Evolutionary conservation across 768 basidiomycete genomes (phyloP), one percentile per base, ranked within the genome.

Genomic region (Russula sp.): DNA sequence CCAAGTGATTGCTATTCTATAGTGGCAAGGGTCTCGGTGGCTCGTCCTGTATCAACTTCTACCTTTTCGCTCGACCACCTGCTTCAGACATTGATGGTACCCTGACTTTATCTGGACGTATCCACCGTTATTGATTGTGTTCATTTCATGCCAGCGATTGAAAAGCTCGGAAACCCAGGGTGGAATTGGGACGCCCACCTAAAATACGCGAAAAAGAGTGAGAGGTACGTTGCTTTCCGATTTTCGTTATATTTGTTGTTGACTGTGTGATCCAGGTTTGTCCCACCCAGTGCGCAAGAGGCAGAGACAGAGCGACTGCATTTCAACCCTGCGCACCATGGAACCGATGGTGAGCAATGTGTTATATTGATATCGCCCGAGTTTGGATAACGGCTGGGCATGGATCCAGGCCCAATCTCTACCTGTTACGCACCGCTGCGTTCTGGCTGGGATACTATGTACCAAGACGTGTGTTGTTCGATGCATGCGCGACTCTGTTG

Each of bases 131-230:
- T 2, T 9, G 6, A 44, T 55, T n/a, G 22, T 53, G 7, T 38
- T 32, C 16, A 40, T 20, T 32, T n/a, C 24, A n/a, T 22, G 6
- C 3, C 24, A 70, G 69, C 56, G 16, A 61, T 58, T 7, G 72
- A 72, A 56, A 61, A 53, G 40, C 64, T 73, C 10, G 72, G 72
- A 10, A 73, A 73, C 56, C 69, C 69, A 6, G 72, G 72, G 14
- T 73, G 72, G 72, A 69, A 73, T 28, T 73, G 69, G 71, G 67
- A 67, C n/a, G 61, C 54, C 20, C 69, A 62, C 57, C 22, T 61
- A 3, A 64, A 66, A 30, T 73, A 73, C 30, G 52, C 61, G 26
- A 67, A 56, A 42, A 70, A 66, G 58, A 59, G 52, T 42, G 72
- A 73, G 32, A 30, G 54, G 57, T 49, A 11, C 36, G 22, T 56